Conservation (phyloP, 2,329 filamentous ascomycete genomes). For the Gyromitra esculenta region DNA sequence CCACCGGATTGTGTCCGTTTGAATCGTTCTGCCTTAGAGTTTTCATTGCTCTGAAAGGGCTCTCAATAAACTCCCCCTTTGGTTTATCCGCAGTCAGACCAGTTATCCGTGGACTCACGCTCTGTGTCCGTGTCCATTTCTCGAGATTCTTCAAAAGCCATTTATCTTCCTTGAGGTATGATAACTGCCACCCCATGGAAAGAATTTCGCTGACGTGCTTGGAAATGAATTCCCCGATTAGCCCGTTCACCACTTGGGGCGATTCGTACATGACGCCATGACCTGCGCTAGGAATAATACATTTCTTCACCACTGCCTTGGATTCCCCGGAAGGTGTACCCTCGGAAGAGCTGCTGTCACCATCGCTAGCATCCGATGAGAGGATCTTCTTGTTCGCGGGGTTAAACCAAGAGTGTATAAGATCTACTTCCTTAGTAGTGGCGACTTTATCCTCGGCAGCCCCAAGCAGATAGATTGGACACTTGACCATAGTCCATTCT, state of each 20-base stretch:
- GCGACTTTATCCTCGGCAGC: conserved; percentile 81
- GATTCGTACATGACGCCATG: conserved; percentile 87
- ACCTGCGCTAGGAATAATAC: conserved; percentile 57
- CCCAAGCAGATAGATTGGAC: conserved; percentile 81
- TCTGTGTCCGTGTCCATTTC: conserved; percentile 84
- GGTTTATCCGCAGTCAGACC: conserved; percentile 60
- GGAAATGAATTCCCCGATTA: conserved; percentile 83
- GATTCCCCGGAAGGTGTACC: conserved; percentile 22
- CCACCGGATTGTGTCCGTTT: conserved; percentile 74
- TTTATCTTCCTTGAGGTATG: conserved; percentile 88
- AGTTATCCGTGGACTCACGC: conserved; percentile 81
- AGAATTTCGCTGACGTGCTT: conserved; percentile 79
- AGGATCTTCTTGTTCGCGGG: conserved; percentile 39
- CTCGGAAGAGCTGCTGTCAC: conserved; percentile 44
- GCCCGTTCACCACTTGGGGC: conserved; percentile 67
- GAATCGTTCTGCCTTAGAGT: conserved; percentile 90
- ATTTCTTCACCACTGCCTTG: conserved; percentile 56
- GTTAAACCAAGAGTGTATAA: conserved; percentile 65
- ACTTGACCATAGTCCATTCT: conserved; percentile 75
- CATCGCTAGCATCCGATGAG: conserved; percentile 34
- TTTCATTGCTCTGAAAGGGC: conserved; percentile 83
- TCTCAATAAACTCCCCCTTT: conserved; percentile 35
- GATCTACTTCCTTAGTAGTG: conserved; percentile 74
- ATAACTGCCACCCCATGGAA: conserved; percentile 87
- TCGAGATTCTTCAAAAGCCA: conserved; percentile 97